Percentiles rank a stretch among this genome's conserved stretches.
Conservation (phyloP, 1,284 basidiomycete genomes). For the Taiwanofungus camphoratus region DNA sequence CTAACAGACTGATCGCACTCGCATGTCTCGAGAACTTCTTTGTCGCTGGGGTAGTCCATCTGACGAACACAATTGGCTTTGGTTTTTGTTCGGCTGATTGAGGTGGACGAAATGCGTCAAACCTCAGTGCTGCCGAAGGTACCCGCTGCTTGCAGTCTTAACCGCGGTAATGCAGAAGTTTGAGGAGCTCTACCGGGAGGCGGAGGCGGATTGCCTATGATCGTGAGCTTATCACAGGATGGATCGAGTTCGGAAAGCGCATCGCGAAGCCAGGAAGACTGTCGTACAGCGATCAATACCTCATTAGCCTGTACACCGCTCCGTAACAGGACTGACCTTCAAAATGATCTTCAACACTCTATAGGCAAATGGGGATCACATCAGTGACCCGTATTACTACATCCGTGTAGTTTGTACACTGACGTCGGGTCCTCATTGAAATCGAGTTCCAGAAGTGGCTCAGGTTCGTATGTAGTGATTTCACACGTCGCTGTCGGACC, state of each 20-base stretch:
- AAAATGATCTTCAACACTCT: slow-evolving; percentile 82
- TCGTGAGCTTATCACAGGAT: slow-evolving; percentile 76
- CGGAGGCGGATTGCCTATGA: slow-evolving; percentile 68
- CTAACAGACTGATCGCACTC: slow-evolving; percentile 66
- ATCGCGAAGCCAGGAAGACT: slow-evolving; percentile 90
- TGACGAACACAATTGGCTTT: slow-evolving; percentile 27
- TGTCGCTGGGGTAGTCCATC: slow-evolving; percentile 93
- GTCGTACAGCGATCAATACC: not conserved
- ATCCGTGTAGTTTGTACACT: too few relatives aligned
- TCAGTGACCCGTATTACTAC: too few relatives aligned
- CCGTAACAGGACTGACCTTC: slow-evolving; percentile 47
- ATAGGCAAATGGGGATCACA: not conserved
- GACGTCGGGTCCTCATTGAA: slow-evolving; percentile 70
- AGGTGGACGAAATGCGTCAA: slow-evolving; percentile 10
- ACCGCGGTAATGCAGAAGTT: slow-evolving; percentile 44
- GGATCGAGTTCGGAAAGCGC: slow-evolving; percentile 88
- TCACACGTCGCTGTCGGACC: slow-evolving; percentile 89
- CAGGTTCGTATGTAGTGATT: slow-evolving; percentile 81
- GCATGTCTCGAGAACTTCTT: slow-evolving; percentile 84
- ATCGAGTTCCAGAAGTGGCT: slow-evolving; percentile 73
- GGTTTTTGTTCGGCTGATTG: not conserved
- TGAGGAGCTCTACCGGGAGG: slow-evolving; percentile 23
- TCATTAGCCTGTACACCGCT: too few relatives aligned
- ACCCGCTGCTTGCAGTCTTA: slow-evolving; percentile 75
- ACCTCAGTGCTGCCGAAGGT: slow-evolving; percentile 80